A percentile compares a stretch with the other conserved stretches of the same genome.
Conservation (phyloP, 2,329 filamentous ascomycete genomes). For the Fusarium compactum region DNA sequence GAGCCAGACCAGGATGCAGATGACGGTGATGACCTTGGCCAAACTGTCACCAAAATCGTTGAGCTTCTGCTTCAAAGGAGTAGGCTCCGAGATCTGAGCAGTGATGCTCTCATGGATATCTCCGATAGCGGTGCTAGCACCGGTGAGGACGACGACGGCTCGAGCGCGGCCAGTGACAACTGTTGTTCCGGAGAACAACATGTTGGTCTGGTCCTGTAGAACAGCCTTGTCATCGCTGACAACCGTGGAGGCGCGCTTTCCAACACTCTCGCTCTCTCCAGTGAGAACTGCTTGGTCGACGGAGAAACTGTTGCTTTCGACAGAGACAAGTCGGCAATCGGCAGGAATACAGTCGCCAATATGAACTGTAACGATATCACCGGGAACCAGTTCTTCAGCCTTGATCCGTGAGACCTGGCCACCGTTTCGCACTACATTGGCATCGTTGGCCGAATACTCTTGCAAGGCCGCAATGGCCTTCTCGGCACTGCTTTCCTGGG, state of each 20-base stretch:
- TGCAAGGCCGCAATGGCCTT: constrained; percentile 98
- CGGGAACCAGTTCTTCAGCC: constrained; percentile 96
- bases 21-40: constrained; percentile 97
- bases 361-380: constrained; percentile 87
- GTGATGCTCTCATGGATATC: constrained; percentile 99
- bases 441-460: constrained; percentile 98
- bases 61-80: constrained; percentile 96
- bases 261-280: constrained; percentile 96
- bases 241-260: constrained; percentile 77
- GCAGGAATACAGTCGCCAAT: constrained; percentile 95
- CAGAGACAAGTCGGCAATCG: constrained; percentile 88
- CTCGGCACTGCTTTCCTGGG: constrained; percentile 97
- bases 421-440: constrained; percentile 86
- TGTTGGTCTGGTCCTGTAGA: constrained; percentile 97
- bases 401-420: constrained; percentile 85
- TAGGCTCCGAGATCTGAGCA: constrained; percentile 96
- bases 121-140: constrained; percentile 91
- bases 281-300: constrained; percentile 98
- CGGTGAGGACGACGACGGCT: constrained; percentile 91
- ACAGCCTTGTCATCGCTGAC: constrained; percentile 86
- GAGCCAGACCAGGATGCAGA: constrained; percentile 95
- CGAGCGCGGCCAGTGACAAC: constrained; percentile 94
- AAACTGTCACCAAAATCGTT: constrained; percentile 97
- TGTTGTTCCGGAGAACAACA: constrained; percentile 98
- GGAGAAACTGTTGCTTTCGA: constrained; percentile 97